phyloP scores from a whole-genome alignment of 768 basidiomycete species.

The Auricularia sp. region DNA sequence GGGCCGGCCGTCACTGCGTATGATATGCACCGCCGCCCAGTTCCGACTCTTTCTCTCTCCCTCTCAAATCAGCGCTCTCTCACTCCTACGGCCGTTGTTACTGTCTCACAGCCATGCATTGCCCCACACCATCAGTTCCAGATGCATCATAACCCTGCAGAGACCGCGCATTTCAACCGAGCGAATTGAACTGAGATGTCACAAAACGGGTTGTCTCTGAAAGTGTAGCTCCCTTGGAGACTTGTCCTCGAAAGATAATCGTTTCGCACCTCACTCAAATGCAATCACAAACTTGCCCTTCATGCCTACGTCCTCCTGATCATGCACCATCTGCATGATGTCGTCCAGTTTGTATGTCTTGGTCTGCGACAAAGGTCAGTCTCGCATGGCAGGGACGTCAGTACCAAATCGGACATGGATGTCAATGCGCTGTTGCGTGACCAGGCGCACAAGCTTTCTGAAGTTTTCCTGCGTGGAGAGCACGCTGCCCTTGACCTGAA shows the following conservation, averaged over 20 bases:
- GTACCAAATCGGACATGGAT: background rate
- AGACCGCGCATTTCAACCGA: too few relatives aligned
- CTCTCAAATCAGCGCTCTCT: too few relatives aligned
- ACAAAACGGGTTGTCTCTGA: too few relatives aligned
- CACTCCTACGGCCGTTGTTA: too few relatives aligned
- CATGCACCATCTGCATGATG: background rate
- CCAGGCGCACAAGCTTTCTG: background rate
- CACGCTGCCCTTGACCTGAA: background rate
- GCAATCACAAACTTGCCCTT: conserved; percentile 4
- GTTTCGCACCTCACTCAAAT: background rate
- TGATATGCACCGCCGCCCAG: too few relatives aligned
- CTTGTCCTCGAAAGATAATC: too few relatives aligned
- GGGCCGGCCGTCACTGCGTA: background rate
- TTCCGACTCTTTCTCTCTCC: too few relatives aligned
- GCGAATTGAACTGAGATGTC: too few relatives aligned
- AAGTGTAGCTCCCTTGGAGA: too few relatives aligned
- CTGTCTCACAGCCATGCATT: too few relatives aligned
- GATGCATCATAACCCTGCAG: too few relatives aligned
- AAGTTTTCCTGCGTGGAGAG: background rate
- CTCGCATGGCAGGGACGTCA: background rate
- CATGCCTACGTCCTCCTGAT: conserved; percentile 1
- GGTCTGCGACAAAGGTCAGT: background rate
- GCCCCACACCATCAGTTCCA: too few relatives aligned
- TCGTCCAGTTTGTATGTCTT: background rate
- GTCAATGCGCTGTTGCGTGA: background rate